Evolutionary conservation across 108 stramenopile genomes (phyloP).

Genomic region (Nitzschia sp.): DNA sequence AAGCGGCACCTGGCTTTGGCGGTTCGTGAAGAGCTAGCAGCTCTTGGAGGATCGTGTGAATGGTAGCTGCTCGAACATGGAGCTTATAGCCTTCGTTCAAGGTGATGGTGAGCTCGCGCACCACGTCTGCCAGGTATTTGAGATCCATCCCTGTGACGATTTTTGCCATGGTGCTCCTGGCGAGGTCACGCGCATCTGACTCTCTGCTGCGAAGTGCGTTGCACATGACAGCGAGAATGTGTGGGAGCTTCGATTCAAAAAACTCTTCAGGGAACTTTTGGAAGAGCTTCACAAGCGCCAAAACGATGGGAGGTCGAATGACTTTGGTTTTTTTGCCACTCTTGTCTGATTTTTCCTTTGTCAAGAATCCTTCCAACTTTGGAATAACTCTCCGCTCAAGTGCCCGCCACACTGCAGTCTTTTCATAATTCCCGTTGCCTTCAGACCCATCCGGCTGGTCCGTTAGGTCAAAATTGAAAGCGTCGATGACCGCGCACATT

Average conservation of each 20-base stretch:
- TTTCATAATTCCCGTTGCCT: conserved; percentile 15
- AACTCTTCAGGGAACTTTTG: conserved; percentile 76
- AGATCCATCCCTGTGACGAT: conserved; percentile 76
- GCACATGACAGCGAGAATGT: conserved; percentile 82
- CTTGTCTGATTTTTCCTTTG: conserved; percentile 77
- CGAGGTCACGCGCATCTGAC: conserved; percentile 83
- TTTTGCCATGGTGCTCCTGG: conserved; percentile 81
- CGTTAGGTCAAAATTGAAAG: conserved; percentile 81
- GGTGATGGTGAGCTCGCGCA: conserved; percentile 77
- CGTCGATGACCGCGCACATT: conserved; percentile 81
- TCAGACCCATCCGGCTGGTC: conserved; percentile 11
- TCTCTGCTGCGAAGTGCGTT: conserved; percentile 84
- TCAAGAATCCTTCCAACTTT: conserved; percentile 69
- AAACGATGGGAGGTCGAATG: conserved; percentile 81
- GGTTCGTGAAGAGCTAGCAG: conserved; percentile 45
- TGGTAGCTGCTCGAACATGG: conserved; percentile 80
- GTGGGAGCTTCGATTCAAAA: conserved; percentile 76
- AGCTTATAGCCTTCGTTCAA: conserved; percentile 93
- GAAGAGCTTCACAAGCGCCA: conserved; percentile 90
- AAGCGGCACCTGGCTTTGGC: neutral
- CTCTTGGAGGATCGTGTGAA: conserved; percentile 80
- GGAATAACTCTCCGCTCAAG: conserved; percentile 76
- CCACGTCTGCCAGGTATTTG: conserved; percentile 73
- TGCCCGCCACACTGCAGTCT: conserved; percentile 67
- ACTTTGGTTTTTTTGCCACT: conserved; percentile 64